Base-by-base conservation (phyloP, 169 alveolate species). In the Babesia bovis region DNA sequence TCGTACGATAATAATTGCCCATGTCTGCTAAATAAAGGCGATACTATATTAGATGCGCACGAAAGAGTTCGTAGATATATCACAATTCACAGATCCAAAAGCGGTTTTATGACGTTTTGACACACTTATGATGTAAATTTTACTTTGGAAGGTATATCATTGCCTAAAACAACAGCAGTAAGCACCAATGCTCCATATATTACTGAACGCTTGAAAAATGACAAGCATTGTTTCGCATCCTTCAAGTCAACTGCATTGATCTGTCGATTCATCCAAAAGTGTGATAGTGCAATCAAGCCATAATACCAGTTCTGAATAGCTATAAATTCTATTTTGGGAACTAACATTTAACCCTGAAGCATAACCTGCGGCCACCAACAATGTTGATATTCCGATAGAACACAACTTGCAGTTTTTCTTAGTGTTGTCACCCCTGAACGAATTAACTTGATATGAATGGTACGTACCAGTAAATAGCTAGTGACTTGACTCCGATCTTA, bases 381-480 rank as follows among this genome's bases (percentile, higher is more conserved):
- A 61, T 23, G 55, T 44, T 4, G 87, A 59, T 68, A 79, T 79
- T 4, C 41, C 60, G 15, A 42, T 6, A 10, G 83, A 68, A 15
- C 51, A 19, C 1, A 61, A 19, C 17, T 63, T 51, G 32, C 74
- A 68, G 49, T 53, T 69, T 21, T 50, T 57, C 59, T 71, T 79
- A 12, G 87, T 79, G 2, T 45, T 44, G 33, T 67, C 85, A 21
- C 83, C 83, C 87, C 87, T 79, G 49, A 21, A 6, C 50, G 28
- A 33, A 49, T 58, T 2, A 94, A 83, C 50, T 91, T 82, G 71
- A 56, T 81, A 19, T 72, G 52, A 1, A 72, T 73, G 57, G 53
- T 66, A 72, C 57, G 32, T 76, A 82, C 95, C 97, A 93, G 30
- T 87, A 68, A n/a, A 94, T 89, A n/a, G 99, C 97, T 38, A 97